These are phyloP conservation scores for Xerocomus nothofagi DNA, from an alignment of 1,284 basidiomycete genomes.

Conservation along the genomic window DNA sequence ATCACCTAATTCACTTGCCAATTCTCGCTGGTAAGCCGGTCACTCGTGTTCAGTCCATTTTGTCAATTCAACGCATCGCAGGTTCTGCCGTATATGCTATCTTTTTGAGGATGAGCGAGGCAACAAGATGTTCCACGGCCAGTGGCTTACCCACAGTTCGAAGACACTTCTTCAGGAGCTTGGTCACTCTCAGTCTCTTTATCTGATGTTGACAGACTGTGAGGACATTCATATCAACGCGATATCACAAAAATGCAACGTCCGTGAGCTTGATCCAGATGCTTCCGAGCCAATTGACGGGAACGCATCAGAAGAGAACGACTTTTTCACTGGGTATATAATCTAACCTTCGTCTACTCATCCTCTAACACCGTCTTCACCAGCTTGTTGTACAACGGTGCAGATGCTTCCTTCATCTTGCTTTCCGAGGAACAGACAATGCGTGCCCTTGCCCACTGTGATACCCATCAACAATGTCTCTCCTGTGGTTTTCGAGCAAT, in stretches of 20 bases:
- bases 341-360: background rate
- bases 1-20: constrained; percentile 48
- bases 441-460: constrained; percentile 34
- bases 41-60: background rate
- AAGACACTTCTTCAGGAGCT: constrained; percentile 64
- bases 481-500: constrained; percentile 43
- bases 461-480: constrained; percentile 42
- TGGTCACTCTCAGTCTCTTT: constrained; percentile 58
- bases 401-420: constrained; percentile 44
- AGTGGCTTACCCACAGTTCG: constrained; percentile 66
- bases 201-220: constrained; percentile 51
- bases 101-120: constrained; percentile 47
- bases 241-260: constrained; percentile 56
- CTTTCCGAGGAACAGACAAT: constrained; percentile 39
- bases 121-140: constrained; percentile 56
- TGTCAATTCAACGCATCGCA: constrained; percentile 24
- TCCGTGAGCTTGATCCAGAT: constrained; percentile 42
- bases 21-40: constrained; percentile 50
- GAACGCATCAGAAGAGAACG: constrained; percentile 39
- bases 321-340: constrained; percentile 55
- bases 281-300: constrained; percentile 48
- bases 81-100: constrained; percentile 65
- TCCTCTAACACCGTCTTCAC: constrained; percentile 1
- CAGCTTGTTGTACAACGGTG: constrained; percentile 49
- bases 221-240: constrained; percentile 49